Conservation (phyloP, 441 rosid species). For the Pelargonium cotyledonis region DNA sequence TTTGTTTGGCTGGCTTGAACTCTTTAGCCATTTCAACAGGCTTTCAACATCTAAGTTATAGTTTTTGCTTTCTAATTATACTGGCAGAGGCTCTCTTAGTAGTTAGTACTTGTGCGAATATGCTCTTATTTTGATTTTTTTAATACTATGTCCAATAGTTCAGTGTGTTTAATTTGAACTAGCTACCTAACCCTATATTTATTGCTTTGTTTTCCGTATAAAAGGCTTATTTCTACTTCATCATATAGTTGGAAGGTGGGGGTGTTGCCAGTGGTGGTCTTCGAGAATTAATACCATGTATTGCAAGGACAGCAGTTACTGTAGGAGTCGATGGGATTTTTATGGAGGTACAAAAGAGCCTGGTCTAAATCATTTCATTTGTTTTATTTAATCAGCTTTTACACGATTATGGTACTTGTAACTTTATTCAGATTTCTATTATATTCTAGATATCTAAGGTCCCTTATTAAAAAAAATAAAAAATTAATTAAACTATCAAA, state of each 20-base stretch:
- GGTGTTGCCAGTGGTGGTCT: constrained; percentile 99
- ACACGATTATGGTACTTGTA: too few species aligned
- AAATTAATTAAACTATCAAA: too few species aligned
- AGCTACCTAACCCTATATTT: background rate
- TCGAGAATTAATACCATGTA: constrained; percentile 90
- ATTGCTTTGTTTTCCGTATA: constrained; percentile 2
- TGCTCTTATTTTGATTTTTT: too few species aligned
- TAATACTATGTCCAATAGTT: too few species aligned
- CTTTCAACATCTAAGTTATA: constrained; percentile 4
- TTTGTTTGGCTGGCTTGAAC: background rate
- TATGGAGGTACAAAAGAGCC: constrained; percentile 68
- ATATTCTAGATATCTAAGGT: too few species aligned
- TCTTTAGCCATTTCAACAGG: background rate
- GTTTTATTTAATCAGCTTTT: too few species aligned
- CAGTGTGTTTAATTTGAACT: too few species aligned
- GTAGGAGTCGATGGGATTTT: constrained; percentile 95
- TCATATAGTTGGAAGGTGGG: constrained; percentile 61
- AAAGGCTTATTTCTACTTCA: constrained; percentile 14
- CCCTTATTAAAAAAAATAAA: too few species aligned
- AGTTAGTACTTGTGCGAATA: too few species aligned
- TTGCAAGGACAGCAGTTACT: constrained; percentile 90
- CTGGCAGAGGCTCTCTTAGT: too few species aligned
- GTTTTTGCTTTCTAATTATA: background rate
- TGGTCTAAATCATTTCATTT: background rate
- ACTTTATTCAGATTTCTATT: too few species aligned